A percentile compares a stretch with the other conserved stretches of the same genome.
These are phyloP conservation scores for Aspergillus sparsus DNA, from an alignment of 495 filamentous ascomycete species.

Conservation along the genomic window DNA sequence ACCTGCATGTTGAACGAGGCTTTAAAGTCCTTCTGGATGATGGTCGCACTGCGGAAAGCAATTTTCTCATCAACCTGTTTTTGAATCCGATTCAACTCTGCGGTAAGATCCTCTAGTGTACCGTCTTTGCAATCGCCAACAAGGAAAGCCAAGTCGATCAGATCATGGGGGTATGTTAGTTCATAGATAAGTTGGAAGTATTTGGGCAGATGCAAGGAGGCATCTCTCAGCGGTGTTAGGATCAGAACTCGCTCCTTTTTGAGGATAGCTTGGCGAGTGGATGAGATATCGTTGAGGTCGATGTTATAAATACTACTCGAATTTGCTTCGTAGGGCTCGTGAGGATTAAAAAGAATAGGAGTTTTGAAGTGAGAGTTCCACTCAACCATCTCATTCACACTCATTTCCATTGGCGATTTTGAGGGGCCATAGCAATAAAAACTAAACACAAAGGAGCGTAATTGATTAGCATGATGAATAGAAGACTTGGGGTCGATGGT, in stretches of 20 bases:
- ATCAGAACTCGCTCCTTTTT: constrained; percentile 92
- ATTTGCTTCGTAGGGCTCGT: constrained; percentile 82
- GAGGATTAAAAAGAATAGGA: constrained; percentile 93
- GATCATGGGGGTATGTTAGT: constrained; percentile 89
- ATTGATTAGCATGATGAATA: background rate
- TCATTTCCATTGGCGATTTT: constrained; percentile 93
- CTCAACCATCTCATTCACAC: constrained; percentile 79
- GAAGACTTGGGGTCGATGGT: too few relatives aligned
- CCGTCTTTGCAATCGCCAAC: constrained; percentile 91
- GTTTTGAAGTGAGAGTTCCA: constrained; percentile 90
- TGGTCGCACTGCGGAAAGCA: constrained; percentile 78
- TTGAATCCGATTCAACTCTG: constrained; percentile 87
- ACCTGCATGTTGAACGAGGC: constrained; percentile 68
- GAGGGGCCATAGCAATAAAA: constrained; percentile 97
- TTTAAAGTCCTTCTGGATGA: constrained; percentile 91
- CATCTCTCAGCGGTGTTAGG: constrained; percentile 91
- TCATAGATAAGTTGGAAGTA: constrained; percentile 93
- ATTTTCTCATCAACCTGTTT: constrained; percentile 68
- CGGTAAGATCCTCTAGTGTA: constrained; percentile 74
- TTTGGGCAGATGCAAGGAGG: constrained; percentile 72
- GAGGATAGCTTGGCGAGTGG: constrained; percentile 70
- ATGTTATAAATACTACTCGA: constrained; percentile 72
- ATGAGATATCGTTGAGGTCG: constrained; percentile 82
- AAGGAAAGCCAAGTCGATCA: constrained; percentile 94
- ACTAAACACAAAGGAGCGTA: constrained; percentile 46